A percentile compares a stretch with the other conserved stretches of the same genome.
phyloP scores from a whole-genome alignment of 2,329 filamentous ascomycete genomes.

The Emydomyces testavorans region DNA sequence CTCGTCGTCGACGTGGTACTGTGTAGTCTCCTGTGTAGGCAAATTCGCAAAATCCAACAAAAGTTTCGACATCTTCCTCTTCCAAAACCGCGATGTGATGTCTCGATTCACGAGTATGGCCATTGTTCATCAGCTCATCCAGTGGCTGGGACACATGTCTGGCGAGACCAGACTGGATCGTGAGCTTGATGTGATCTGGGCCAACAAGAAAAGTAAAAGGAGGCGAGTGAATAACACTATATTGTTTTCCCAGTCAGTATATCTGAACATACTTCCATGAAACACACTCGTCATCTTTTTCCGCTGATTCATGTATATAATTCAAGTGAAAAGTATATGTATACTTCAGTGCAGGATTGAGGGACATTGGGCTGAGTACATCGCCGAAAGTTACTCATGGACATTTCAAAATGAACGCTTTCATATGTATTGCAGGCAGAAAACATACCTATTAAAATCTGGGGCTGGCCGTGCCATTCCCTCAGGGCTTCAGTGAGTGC shows the following conservation, averaged over 20 bases:
- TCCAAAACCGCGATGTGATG: conserved; percentile 35
- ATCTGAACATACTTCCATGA: conserved; percentile 3
- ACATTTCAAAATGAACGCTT: background rate
- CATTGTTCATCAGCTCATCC: conserved; percentile 37
- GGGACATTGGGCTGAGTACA: conserved; percentile 8
- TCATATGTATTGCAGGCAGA: background rate
- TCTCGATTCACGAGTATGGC: conserved; percentile 36
- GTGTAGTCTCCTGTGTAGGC: conserved; percentile 41
- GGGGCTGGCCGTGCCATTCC: conserved; percentile 17
- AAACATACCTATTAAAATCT: conserved; percentile 28
- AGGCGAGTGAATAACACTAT: conserved; percentile 35
- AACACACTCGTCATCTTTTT: conserved; percentile 10
- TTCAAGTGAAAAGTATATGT: conserved; percentile 12
- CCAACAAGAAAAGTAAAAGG: conserved; percentile 39
- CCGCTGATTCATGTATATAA: conserved; percentile 2
- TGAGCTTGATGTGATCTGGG: conserved; percentile 36
- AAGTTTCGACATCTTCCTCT: conserved; percentile 40
- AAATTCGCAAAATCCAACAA: conserved; percentile 40
- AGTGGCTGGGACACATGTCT: conserved; percentile 36
- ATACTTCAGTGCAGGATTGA: conserved; percentile 13
- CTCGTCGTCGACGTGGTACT: conserved; percentile 23
- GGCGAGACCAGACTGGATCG: conserved; percentile 37
- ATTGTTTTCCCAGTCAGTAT: conserved; percentile 11
- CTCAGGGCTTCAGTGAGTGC: background rate
- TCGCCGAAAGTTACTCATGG: conserved; percentile 10